Evolutionary conservation across 2,329 filamentous ascomycete genomes (phyloP), one percentile per base, ranked within the genome.

Genomic region (Magnaporthiopsis rhizophila): DNA sequence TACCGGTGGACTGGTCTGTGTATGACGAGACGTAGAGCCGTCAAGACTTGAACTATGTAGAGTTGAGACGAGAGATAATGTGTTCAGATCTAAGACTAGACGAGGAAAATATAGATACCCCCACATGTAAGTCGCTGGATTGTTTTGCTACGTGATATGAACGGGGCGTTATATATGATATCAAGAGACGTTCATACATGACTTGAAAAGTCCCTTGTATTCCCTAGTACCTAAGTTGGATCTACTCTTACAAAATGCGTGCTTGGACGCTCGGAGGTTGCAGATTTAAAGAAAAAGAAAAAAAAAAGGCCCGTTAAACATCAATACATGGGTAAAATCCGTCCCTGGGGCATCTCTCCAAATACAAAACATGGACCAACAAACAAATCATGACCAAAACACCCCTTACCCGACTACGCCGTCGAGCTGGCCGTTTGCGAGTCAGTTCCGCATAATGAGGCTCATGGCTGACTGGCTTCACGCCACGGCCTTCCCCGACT

Each of bases 1-100:
- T 62, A 36, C 65, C 34, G n/a, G 75, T 72, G 18, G 70, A 79
- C 67, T 81, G 78, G 79, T 73, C 68, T 15, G 72, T 65, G n/a
- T 81, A 78, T 72, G 28, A 78, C 71, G 28, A n/a, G 45, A 21
- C 7, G 59, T 36, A 36, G 21, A n/a, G 28, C 28, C 2, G 28
- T 38, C 36, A 38, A 38, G 36, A 38, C 34, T 12, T 34, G 3
- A 9, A 9, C 32, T 6, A 11, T 36, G 1, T n/a, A n/a, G 21
- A 53, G 4, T n/a, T 13, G 21, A 53, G 6, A n/a, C 3, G 21
- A n/a, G 3, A 21, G 38, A 21, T 21, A 15, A n/a, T 21, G n/a
- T 53, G 5, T 53, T 8, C 2, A 38, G 36, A 38, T 18, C 15
- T 38, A 38, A 38, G 36, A 38, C 36, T 1, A 11, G 36, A 38